Base-by-base conservation (phyloP, 176 grass and related monocot genomes). In the Bolboschoenus planiculmis region DNA sequence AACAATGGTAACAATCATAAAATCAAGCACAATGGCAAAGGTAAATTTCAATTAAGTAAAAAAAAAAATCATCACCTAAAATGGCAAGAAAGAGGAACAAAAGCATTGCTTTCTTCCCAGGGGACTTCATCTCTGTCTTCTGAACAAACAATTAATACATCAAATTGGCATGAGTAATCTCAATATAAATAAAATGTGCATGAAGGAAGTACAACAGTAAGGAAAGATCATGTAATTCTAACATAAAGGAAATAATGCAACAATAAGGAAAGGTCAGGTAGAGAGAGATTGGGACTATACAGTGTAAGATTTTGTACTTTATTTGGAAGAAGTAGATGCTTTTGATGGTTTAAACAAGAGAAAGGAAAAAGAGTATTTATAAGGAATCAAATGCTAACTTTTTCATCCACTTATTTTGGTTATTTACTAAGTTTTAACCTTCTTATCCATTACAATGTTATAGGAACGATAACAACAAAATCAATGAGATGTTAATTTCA, bases 71-170 rank as follows among this genome's bases (percentile, higher is more conserved):
- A 84, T 31, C 66, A 77, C 71, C 65, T 77, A 85, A 61, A 60
- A 77, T 44, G 34, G 68, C 39, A 27, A 40, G 7, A 24, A 57
- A 46, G n/a, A 85, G 71, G 54, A 85, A 77, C 11, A 76, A 21
- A 74, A 84, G 33, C 67, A 47, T 15, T 20, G 35, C 44, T 60
- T 85, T 85, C 83, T 43, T n/a, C 83, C 27, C 7, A 7, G 51
- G 68, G 47, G 34, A 34, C 83, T 76, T 85, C 83, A 85, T 78
- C 56, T 76, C 65, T 85, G 20, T 78, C 59, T 85, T 35, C 65
- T 85, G 68, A 35, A 63, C 8, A 75, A 35, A 63, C 8, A 75
- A 2, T 64, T 30, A 77, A 18, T 46, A 29, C 83, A 84, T 77
- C 39, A 77, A 18, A 74, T 82, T 65, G 20, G 57, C 43, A 82